These are phyloP conservation scores for Arthrocladium fulminans DNA, from an alignment of 2,329 filamentous ascomycete genomes.

Conservation along the genomic window DNA sequence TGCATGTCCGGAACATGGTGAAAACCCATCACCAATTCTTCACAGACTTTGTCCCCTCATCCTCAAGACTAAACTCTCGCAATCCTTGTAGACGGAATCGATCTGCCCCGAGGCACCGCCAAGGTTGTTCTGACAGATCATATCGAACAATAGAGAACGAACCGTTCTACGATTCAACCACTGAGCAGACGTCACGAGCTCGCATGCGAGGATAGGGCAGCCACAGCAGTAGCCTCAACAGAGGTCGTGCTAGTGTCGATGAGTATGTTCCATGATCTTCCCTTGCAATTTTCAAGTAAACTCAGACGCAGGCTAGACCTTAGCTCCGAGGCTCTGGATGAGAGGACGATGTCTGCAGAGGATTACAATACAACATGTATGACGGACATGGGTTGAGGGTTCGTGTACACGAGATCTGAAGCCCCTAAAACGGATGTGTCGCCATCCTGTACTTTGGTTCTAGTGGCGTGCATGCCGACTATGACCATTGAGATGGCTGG, in stretches of 20 bases:
- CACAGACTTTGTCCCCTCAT: not conserved
- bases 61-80: not conserved
- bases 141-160: not conserved
- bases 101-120: not conserved
- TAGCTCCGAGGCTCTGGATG: not conserved
- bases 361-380: conserved; percentile 20
- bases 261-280: conserved; percentile 10
- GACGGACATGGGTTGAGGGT: conserved; percentile 20
- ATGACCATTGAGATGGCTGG: not conserved
- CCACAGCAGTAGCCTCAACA: conserved; percentile 1
- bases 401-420: conserved; percentile 20
- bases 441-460: not conserved
- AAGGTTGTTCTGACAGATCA: not conserved
- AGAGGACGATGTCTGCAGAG: conserved; percentile 5
- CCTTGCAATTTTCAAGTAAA: not conserved
- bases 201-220: not conserved
- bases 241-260: conserved; percentile 3
- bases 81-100: not conserved
- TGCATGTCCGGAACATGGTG: too few species aligned
- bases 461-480: not conserved
- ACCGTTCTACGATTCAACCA: conserved; percentile 1
- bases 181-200: not conserved
- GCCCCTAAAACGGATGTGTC: not conserved
- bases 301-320: not conserved
- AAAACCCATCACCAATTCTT: too few species aligned